Base-by-base conservation (phyloP, 495 filamentous ascomycete species). In the Pyronema omphalodes region DNA sequence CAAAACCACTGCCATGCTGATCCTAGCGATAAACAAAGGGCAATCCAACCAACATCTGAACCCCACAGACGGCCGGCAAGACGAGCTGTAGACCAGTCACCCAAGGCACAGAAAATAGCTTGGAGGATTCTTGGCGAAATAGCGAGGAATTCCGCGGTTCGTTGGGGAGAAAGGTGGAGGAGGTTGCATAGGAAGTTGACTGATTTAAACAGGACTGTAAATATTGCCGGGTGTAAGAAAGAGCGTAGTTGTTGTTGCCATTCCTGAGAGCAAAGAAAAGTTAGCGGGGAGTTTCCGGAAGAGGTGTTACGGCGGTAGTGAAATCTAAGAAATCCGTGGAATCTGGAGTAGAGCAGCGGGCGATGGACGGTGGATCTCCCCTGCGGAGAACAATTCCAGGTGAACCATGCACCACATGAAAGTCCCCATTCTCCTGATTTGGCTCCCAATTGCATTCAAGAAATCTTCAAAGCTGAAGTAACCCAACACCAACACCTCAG, bases 1-100 rank as follows among this genome's bases (percentile, higher is more conserved):
- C 83, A 93, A 67, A 93, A 95, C 83, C 83, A 99, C 66, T 95
- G 87, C 86, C 93, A 99, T 14, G 91, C 87, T 63, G 79, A 96
- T 57, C 83, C 68, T 34, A 88, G 68, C 1, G 83, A 82, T 67
- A 93, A 74, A 23, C 77, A 73, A 17, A 86, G 69, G 75, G 82
- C 53, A 34, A 61, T 65, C 66, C 50, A 65, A 45, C 63, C 63
- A 35, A 51, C 62, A n/a, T 74, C 68, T 8, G 58, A 61, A 9
- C 88, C 87, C 65, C 84, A 93, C 12, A 91, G 69, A 44, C 70
- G 76, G 58, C 76, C 74, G 36, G 84, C 83, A 19, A 96, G 69
- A 60, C 81, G 83, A 80, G 86, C 95, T 3, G 88, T 94, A 64
- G 84, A 93, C 58, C 77, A 93, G 69, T 99, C 93, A 15, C 81